A percentile compares a stretch with the other conserved stretches of the same genome.
Evolutionary conservation across 495 filamentous ascomycete species (phyloP).

Genomic region (Rhypophila decipiens): DNA sequence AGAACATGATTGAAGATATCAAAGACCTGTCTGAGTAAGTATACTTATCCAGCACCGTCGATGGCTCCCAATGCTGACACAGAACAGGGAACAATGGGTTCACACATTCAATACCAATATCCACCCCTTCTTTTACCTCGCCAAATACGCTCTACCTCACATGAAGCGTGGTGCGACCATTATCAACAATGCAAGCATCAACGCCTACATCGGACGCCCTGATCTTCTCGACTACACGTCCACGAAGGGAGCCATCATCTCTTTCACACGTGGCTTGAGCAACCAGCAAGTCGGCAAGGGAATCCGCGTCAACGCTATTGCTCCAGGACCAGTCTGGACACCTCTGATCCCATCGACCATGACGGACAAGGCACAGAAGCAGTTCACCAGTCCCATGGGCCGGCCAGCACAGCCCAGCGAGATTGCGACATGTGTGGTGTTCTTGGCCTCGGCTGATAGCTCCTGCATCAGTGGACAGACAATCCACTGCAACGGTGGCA

Average conservation of each 20-base stretch:
- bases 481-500: constrained; percentile 65
- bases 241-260: constrained; percentile 75
- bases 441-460: constrained; percentile 70
- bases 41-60: neutral
- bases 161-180: constrained; percentile 71
- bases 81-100: constrained; percentile 65
- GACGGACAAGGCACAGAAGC: constrained; percentile 60
- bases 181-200: constrained; percentile 78
- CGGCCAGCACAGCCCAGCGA: constrained; percentile 72
- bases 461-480: constrained; percentile 56
- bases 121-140: constrained; percentile 66
- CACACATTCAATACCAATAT: constrained; percentile 71
- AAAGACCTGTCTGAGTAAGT: constrained; percentile 63
- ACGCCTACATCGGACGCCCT: constrained; percentile 74
- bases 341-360: constrained; percentile 77
- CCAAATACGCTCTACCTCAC: constrained; percentile 72
- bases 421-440: constrained; percentile 81
- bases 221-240: constrained; percentile 84
- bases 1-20: constrained; percentile 70
- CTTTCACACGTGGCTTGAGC: constrained; percentile 72
- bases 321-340: constrained; percentile 80
- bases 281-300: constrained; percentile 68
- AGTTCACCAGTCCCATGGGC: constrained; percentile 74
- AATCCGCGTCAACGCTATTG: constrained; percentile 76
- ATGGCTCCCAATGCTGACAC: neutral